Evolutionary conservation across 1,139 yeast genomes (phyloP).

Genomic region (Yamadazyma sp.): DNA sequence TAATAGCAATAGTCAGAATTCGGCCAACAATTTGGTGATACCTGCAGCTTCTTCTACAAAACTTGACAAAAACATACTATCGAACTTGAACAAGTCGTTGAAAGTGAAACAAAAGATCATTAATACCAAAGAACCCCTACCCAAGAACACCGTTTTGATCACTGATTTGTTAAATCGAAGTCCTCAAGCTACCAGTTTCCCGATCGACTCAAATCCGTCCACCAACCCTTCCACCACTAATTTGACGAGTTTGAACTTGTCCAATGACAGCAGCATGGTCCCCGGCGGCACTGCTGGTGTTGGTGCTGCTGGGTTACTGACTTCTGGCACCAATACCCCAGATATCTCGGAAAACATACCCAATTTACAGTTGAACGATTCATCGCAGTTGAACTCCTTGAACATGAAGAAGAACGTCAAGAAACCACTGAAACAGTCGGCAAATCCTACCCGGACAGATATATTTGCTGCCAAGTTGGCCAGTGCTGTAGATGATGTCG

Average conservation of each 20-base stretch:
- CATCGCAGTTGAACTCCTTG: slow-evolving; percentile 1
- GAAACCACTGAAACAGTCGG: slow-evolving; percentile 29
- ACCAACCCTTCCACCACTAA: slow-evolving; percentile 8
- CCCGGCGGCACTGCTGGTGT: slow-evolving; percentile 6
- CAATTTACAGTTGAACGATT: slow-evolving; percentile 13
- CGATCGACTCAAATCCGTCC: slow-evolving; percentile 17
- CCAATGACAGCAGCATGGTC: slow-evolving; percentile 3
- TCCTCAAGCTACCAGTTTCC: slow-evolving; percentile 30
- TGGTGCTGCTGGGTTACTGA: neutral
- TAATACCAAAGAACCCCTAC: slow-evolving; percentile 37
- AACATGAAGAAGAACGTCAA: slow-evolving; percentile 16
- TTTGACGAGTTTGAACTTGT: neutral
- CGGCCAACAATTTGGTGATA: slow-evolving; percentile 1
- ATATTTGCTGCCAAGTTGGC: slow-evolving; percentile 93
- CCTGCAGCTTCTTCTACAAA: slow-evolving; percentile 13
- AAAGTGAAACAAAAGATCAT: slow-evolving; percentile 44
- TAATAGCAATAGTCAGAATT: neutral
- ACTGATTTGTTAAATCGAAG: slow-evolving; percentile 38
- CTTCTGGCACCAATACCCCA: slow-evolving; percentile 8
- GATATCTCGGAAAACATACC: slow-evolving; percentile 16
- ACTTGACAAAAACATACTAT: slow-evolving; percentile 31
- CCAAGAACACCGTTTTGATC: slow-evolving; percentile 28
- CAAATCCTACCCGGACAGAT: slow-evolving; percentile 69
- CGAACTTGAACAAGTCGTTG: slow-evolving; percentile 39
- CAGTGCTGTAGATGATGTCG: slow-evolving; percentile 89